Percentiles rank a stretch among this genome's conserved stretches.
These are phyloP conservation scores for Fragaria ananassa DNA, from an alignment of 306 rosid genomes.

Conservation along the genomic window DNA sequence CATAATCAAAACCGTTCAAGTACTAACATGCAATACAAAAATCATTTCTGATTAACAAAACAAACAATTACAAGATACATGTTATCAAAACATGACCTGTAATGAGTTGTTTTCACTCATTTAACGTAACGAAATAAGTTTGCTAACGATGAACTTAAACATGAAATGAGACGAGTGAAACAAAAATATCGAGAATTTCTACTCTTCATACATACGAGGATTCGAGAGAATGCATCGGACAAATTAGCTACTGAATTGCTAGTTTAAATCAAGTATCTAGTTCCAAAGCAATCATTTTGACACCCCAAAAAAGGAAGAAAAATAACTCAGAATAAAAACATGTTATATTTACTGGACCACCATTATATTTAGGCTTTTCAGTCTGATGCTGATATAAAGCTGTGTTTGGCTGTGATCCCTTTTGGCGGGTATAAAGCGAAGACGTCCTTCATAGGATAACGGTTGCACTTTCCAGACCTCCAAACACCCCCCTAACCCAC, in stretches of 20 bases:
- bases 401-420: not conserved
- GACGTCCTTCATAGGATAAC: slow-evolving; percentile 1
- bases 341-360: slow-evolving; percentile 7
- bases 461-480: not conserved
- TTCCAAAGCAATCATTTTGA: not conserved
- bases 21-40: no score
- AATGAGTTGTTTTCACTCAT: no score
- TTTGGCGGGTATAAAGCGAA: not conserved
- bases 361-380: not conserved
- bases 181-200: not conserved
- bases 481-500: not conserved
- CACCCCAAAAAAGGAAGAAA: not conserved
- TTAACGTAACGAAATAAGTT: no score
- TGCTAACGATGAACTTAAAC: not conserved
- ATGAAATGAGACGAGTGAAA: not conserved
- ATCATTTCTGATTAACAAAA: no score
- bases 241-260: not conserved
- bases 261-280: not conserved
- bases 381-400: not conserved
- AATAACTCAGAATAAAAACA: slow-evolving; percentile 6
- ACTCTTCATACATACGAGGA: not conserved
- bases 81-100: no score
- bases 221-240: not conserved
- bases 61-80: no score
- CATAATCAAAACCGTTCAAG: no score